phyloP scores from a whole-genome alignment of 768 basidiomycete species.

The Sistotremastrum suecicum region DNA sequence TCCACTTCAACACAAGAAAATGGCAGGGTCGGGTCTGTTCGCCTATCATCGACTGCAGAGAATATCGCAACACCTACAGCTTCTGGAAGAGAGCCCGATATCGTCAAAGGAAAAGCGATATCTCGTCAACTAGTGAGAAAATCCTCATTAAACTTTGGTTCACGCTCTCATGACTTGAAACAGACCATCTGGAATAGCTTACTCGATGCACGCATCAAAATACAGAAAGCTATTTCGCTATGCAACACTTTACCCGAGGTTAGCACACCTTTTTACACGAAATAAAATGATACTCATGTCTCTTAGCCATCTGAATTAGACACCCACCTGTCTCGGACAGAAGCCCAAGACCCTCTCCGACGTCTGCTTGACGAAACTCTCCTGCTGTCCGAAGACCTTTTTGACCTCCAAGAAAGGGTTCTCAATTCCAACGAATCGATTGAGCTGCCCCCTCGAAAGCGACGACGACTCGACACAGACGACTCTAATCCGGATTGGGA shows the following conservation, averaged over 20 bases:
- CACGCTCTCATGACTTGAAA: background rate
- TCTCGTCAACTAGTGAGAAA: slow-evolving; percentile 64
- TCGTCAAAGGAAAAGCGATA: slow-evolving; percentile 73
- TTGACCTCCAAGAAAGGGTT: slow-evolving; percentile 42
- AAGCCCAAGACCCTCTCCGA: slow-evolving; percentile 31
- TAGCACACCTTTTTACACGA: slow-evolving; percentile 18
- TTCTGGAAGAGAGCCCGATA: slow-evolving; percentile 36
- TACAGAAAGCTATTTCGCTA: slow-evolving; percentile 66
- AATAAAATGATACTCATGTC: too few species aligned
- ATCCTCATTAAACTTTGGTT: background rate
- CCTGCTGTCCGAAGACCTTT: slow-evolving; percentile 50
- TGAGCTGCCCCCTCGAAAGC: slow-evolving; percentile 41
- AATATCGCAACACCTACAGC: background rate
- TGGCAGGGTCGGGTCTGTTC: background rate
- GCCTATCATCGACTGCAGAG: background rate
- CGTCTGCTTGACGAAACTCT: slow-evolving; percentile 48
- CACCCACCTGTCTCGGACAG: slow-evolving; percentile 15
- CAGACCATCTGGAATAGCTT: slow-evolving; percentile 79
- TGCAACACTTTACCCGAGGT: slow-evolving; percentile 57
- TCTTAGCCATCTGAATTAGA: slow-evolving; percentile 21
- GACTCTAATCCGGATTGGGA: slow-evolving; percentile 18
- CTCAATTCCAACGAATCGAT: slow-evolving; percentile 27
- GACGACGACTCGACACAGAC: slow-evolving; percentile 27
- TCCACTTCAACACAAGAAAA: slow-evolving; percentile 3
- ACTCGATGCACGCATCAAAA: slow-evolving; percentile 78